Base-by-base conservation (phyloP, 495 filamentous ascomycete genomes). In the Hypoxylon fragiforme region DNA sequence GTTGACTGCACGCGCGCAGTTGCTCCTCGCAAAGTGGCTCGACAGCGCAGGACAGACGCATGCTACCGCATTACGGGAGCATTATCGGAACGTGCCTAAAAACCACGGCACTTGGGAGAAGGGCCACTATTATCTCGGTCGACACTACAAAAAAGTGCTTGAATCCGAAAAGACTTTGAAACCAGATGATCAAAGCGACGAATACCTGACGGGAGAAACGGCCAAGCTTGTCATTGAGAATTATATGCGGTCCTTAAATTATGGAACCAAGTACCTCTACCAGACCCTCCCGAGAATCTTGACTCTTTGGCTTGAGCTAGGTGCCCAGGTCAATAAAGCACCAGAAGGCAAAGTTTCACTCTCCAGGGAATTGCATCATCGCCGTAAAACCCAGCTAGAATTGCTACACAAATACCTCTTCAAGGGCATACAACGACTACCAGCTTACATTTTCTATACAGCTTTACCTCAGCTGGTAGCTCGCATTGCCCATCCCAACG, bases 11-110 rank as follows among this genome's bases (percentile, higher is more conserved):
- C 77, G 77, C 74, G 91, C 91, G 9, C 85, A 94, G 59, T 74
- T 97, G 11, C 76, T 97, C 48, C 77, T 95, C 30, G 94, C 94
- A n/a, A 96, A 95, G 70, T 98, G 94, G 94, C 82, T 96, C 11
- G 94, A 97, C 63, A 83, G 80, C 49, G 88, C 94, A 13, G 94
- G 95, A 11, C 91, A 97, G 66, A 96, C 90, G 1, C 86, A 91
- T 66, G 87, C 89, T 13, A 78, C 81, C 26, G 82, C 84, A 3
- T 82, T 97, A 47, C 84, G 88, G 20, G 77, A 83, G 13, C 83
- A 89, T 66, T 97, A 96, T 67, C 85, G 86, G 32, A 77, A 85
- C 50, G 92, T 91, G 6, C 75, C 82, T 13, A 80, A 74, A 57
- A 74, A 77, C 7, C 76, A 79, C 58, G 62, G 72, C 0, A 85